A percentile compares a stretch with the other conserved stretches of the same genome.
Evolutionary conservation across 768 basidiomycete genomes (phyloP).

Genomic region (Lyophyllum decastes): DNA sequence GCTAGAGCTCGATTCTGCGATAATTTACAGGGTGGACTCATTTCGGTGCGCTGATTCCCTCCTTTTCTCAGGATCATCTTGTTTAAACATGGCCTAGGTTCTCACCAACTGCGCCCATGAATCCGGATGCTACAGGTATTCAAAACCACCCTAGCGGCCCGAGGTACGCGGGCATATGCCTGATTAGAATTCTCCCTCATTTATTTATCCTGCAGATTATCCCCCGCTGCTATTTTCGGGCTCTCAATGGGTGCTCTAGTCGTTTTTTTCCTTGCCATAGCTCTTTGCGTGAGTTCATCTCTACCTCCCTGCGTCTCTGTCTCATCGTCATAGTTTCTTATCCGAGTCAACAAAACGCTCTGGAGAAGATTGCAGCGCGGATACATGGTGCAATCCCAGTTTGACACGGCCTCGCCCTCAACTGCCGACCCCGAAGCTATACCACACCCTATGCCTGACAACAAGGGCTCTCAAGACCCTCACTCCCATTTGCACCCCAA

Average conservation of each 20-base stretch:
- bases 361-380: slow-evolving; percentile 25
- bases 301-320: slow-evolving; percentile 47
- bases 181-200: background rate
- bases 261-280: slow-evolving; percentile 9
- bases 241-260: slow-evolving; percentile 14
- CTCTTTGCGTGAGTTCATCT: slow-evolving; percentile 17
- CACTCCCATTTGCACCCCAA: slow-evolving; percentile 59
- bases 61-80: background rate
- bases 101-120: background rate
- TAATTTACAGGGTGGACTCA: slow-evolving; percentile 2
- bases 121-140: background rate
- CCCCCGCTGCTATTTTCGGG: slow-evolving; percentile 11
- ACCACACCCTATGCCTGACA: background rate
- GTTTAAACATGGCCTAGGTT: background rate
- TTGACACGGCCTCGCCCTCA: slow-evolving; percentile 12
- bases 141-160: background rate
- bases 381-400: slow-evolving; percentile 31
- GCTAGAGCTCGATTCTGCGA: slow-evolving; percentile 35
- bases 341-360: slow-evolving; percentile 25
- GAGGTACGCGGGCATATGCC: background rate
- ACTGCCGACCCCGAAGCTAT: background rate
- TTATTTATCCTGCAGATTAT: background rate
- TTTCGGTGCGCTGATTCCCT: background rate
- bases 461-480: slow-evolving; percentile 47
- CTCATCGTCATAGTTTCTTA: slow-evolving; percentile 15